Base-by-base conservation (phyloP, 169 alveolate species). In the Eimeria tenella region DNA sequence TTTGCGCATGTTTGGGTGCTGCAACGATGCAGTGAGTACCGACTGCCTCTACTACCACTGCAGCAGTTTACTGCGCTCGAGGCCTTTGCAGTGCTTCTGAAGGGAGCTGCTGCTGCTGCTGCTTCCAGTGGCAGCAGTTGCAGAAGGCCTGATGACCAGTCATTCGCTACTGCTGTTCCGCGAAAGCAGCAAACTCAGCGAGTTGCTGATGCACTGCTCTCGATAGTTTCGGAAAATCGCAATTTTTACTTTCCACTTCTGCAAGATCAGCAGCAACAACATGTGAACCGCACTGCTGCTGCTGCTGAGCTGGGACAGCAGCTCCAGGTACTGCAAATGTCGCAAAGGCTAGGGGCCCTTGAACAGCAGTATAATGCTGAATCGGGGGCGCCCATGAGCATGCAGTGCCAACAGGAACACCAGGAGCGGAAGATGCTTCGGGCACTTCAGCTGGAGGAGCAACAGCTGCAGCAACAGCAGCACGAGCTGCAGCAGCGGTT, bases 21-120 rank as follows among this genome's bases (percentile, higher is more conserved):
- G 77, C 77, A 8, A 7, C n/a, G 77, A 13, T 68, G 77, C 77
- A 68, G 77, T 8, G n/a, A 10, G 49, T 23, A 68, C 77, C 11
- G 77, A 68, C 77, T 68, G 77, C 77, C 77, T 68, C n/a, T 3
- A 5, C 31, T 68, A 23, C 77, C 77, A 8, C 77, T 68, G n/a
- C 77, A 68, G 31, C 77, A 68, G 31, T 68, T 68, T 23, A n/a
- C 77, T 68, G 77, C 77, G 31, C 77, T 68, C n/a, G 77, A 68
- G 31, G 77, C 77, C 13, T 68, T 68, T n/a, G 11, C 77, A 1
- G 1, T n/a, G 77, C 77, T 68, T 11, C 77, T 68, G 77, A 68
- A 68, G 77, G 77, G 42, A 13, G 77, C 31, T 8, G 0, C 77
- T 68, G 77, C 49, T 8, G 77, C n/a, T 11, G 77, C 55, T 8